A percentile compares a stretch with the other conserved stretches of the same genome.
Evolutionary conservation across 495 filamentous ascomycete species (phyloP).

Genomic region (Hypoxylon crocopeplum): DNA sequence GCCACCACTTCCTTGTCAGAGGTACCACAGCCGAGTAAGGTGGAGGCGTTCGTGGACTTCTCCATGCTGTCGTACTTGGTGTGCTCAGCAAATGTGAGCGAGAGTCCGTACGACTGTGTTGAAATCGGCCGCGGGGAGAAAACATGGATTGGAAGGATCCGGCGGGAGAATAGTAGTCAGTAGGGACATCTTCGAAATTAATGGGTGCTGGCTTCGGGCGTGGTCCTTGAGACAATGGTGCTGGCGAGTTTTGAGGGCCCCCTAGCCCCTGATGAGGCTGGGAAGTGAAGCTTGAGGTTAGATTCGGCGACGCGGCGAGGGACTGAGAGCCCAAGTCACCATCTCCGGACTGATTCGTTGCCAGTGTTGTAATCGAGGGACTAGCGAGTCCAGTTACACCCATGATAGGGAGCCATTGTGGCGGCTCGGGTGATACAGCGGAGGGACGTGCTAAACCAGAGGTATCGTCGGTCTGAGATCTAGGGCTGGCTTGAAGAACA

Average conservation of each 20-base stretch:
- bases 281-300: not conserved
- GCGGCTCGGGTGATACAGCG: conserved; percentile 8
- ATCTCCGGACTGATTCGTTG: conserved; percentile 1
- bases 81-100: conserved; percentile 13
- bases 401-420: conserved; percentile 11
- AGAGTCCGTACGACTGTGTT: conserved; percentile 18
- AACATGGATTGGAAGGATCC: conserved; percentile 7
- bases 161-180: conserved; percentile 6
- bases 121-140: conserved; percentile 5
- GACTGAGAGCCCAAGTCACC: conserved; percentile 3
- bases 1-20: conserved; percentile 13
- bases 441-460: not conserved
- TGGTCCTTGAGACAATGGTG: not conserved
- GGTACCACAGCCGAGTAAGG: conserved; percentile 13
- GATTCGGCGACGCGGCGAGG: not conserved
- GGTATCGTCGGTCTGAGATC: conserved; percentile 2
- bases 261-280: not conserved
- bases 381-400: not conserved
- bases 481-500: not conserved
- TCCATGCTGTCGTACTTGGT: conserved; percentile 19
- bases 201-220: conserved; percentile 11
- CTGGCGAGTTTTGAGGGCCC: not conserved
- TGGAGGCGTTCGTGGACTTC: conserved; percentile 23
- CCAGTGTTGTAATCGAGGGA: not conserved
- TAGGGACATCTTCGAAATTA: conserved; percentile 15